Evolutionary conservation across 2,329 filamentous ascomycete species (phyloP), one percentile per base, ranked within the genome.

Genomic region (Ramularia endophylla): DNA sequence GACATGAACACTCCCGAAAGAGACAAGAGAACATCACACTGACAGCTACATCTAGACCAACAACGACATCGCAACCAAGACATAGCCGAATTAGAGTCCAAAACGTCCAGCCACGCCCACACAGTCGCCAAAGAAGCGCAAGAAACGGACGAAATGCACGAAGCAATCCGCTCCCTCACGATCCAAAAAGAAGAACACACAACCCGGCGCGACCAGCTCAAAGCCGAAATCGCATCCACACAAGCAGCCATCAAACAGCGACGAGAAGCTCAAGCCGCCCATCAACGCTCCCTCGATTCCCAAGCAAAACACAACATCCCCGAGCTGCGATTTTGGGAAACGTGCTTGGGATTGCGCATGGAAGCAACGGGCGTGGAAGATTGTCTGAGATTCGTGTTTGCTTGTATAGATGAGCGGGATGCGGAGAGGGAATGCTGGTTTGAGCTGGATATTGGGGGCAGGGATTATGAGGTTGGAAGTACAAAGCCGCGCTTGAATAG

Each of bases 271-370:
- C 85, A 88, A 65, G 73, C 80, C 38, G 77, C 78, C 48, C 80
- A 86, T 61, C 80, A 85, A 35, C 75, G 78, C 48, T 81, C 87
- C 54, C 72, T 94, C 27, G 87, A 94, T 56, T 77, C 83, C 2
- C 90, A 97, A 67, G 79, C 85, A 40, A 79, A 87, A 25, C 85
- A 90, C 65, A 97, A 98, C 65, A 78, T 86, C 31, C 92, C 92
- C 0, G 92, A 98, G 69, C 74, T 98, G 33, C 85, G 89, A 53
- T 97, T 97, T 62, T 98, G 92, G 92, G 85, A 94, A 62, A 84
- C 83, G 40, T 92, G 90, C 61, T 71, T 98, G 45, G 89, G 90
- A 44, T 65, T 97, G 60, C 74, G 84, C 46, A 94, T 98, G 58
- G 90, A 97, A 60, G 90, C 90, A 2, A 85, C 86, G 0, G 59